phyloP scores from a whole-genome alignment of 1,284 basidiomycete genomes.

The Sporisorium graminicola region DNA sequence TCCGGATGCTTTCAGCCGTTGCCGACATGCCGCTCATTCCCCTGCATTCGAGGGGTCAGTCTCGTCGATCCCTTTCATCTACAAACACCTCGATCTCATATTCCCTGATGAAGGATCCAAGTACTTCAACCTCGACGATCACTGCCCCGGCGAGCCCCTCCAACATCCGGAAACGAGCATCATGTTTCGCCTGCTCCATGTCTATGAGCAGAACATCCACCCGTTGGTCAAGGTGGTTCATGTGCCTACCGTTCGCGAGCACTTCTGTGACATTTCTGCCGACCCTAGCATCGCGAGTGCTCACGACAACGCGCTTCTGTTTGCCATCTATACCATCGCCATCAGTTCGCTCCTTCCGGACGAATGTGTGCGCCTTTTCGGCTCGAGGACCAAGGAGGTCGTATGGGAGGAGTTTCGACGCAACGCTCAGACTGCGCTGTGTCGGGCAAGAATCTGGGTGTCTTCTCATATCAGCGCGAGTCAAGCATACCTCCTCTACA shows the following conservation, averaged over 20 bases:
- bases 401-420: slow-evolving; percentile 8
- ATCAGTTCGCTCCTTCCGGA: slow-evolving; percentile 2
- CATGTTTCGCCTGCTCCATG: slow-evolving; percentile 23
- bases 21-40: neutral
- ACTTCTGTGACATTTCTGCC: slow-evolving; percentile 19
- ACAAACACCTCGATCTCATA: slow-evolving; percentile 25
- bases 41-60: neutral
- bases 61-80: slow-evolving; percentile 12
- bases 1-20: neutral
- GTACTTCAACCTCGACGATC: slow-evolving; percentile 18
- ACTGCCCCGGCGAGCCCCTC: slow-evolving; percentile 16
- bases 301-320: slow-evolving; percentile 17
- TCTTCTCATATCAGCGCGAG: slow-evolving; percentile 6
- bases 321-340: slow-evolving; percentile 7
- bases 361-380: slow-evolving; percentile 14
- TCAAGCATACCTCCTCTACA: slow-evolving; percentile 25
- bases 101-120: slow-evolving; percentile 17
- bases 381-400: neutral
- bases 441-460: slow-evolving; percentile 6
- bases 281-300: neutral
- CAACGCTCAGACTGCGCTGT: slow-evolving; percentile 19
- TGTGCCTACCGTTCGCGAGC: slow-evolving; percentile 13
- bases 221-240: slow-evolving; percentile 20
- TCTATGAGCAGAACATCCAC: slow-evolving; percentile 28
- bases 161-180: slow-evolving; percentile 12